Evolutionary conservation across 768 basidiomycete genomes (phyloP), one percentile per base, ranked within the genome.

Genomic region (Kwoniella sp.): DNA sequence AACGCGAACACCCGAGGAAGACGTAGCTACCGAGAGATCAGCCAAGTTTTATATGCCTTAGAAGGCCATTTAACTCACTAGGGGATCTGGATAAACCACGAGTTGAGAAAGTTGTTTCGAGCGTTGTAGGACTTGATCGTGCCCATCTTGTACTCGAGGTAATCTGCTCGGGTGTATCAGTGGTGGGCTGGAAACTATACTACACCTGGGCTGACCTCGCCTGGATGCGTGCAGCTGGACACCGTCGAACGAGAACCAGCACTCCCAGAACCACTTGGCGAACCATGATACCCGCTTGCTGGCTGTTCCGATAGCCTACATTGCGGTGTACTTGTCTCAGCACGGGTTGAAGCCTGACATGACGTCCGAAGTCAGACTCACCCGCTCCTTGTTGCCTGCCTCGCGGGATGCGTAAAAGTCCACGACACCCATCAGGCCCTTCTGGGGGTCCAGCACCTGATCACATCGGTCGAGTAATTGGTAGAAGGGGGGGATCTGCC

Each of bases 131-230:
- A 80, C 68, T 85, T 86, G 60, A 84, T 81, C 23, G 86, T 87
- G 33, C 85, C 85, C 73, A 87, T 87, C 51, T 81, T 81, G 72
- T 87, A 85, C 70, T 88, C 86, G 28, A 88, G 78, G 69, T 87
- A 88, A 46, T 84, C 81, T 71, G 44, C 19, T 8, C 15, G 39
- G 10, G 20, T 27, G 26, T 10, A 27, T 19, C 40, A 3, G n/a
- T n/a, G n/a, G n/a, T n/a, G n/a, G n/a, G n/a, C n/a, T n/a, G n/a
- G n/a, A n/a, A n/a, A n/a, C n/a, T n/a, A n/a, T n/a, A n/a, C n/a
- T n/a, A n/a, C n/a, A n/a, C n/a, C n/a, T n/a, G n/a, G 27, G 28
- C 67, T 63, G 27, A 70, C 72, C 67, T 17, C 84, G 78, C 28
- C 85, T 75, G 23, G 81, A 80, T 12, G 82, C 81, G 20, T 73